Conservation (phyloP, 306 rosid species). For the Aeschynomene evenia region DNA sequence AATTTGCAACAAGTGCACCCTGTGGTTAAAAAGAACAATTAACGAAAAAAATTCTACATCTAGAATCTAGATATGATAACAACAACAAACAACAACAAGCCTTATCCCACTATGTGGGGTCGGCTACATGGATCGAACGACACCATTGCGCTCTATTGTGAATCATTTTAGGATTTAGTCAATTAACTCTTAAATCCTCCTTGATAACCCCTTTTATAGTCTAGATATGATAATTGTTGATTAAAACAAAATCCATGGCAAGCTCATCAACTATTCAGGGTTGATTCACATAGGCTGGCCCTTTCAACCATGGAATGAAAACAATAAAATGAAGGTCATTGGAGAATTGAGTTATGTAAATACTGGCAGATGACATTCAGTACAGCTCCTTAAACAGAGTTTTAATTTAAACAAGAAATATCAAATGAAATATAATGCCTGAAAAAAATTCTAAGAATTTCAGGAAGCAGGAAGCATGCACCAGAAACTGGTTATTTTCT, state of each 20-base stretch:
- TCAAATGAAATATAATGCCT: background rate
- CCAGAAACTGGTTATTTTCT: slow-evolving; percentile 1
- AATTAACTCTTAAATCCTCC: too few species aligned
- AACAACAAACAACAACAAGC: too few species aligned
- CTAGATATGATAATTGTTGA: background rate
- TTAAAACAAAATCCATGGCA: background rate
- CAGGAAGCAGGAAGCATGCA: slow-evolving; percentile 20
- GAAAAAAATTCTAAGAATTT: slow-evolving; percentile 2
- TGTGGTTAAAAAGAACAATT: slow-evolving; percentile 31
- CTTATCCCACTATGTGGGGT: too few species aligned
- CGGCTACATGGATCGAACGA: too few species aligned
- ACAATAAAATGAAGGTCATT: background rate
- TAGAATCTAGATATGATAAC: slow-evolving; percentile 10
- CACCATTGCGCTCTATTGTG: too few species aligned
- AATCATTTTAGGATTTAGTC: too few species aligned
- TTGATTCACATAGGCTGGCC: slow-evolving; percentile 9
- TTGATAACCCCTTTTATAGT: too few species aligned
- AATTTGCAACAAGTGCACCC: slow-evolving; percentile 99
- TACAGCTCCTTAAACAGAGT: background rate
- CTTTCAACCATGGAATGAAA: slow-evolving; percentile 21
- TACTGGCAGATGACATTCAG: background rate
- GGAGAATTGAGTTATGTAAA: background rate
- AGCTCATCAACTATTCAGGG: slow-evolving; percentile 9
- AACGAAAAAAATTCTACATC: slow-evolving; percentile 17
- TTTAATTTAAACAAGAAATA: slow-evolving; percentile 13